phyloP scores from a whole-genome alignment of 2,329 filamentous ascomycete species.

The Beauveria australis region DNA sequence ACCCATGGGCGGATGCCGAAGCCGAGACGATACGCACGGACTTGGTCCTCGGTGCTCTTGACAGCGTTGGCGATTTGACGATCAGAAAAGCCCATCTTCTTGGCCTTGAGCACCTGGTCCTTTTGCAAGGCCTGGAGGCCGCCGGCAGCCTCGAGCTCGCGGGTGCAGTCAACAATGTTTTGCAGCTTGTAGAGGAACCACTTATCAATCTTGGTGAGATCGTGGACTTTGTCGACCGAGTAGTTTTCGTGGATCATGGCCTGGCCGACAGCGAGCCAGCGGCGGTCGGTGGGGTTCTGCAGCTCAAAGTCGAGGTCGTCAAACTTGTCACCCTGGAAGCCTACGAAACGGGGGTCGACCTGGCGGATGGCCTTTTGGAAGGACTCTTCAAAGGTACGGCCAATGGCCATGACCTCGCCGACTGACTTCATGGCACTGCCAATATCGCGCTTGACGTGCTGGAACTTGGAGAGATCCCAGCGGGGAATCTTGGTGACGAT shows the following conservation, averaged over 20 bases:
- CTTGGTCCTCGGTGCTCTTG: slow-evolving; percentile 78
- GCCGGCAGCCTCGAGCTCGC: slow-evolving; percentile 76
- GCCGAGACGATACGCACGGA: slow-evolving; percentile 73
- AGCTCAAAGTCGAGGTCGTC: slow-evolving; percentile 86
- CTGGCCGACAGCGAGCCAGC: slow-evolving; percentile 95
- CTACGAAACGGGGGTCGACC: slow-evolving; percentile 84
- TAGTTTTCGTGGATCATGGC: slow-evolving; percentile 97
- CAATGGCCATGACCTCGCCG: slow-evolving; percentile 98
- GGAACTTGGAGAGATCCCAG: slow-evolving; percentile 98
- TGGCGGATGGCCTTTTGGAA: slow-evolving; percentile 98
- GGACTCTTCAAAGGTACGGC: slow-evolving; percentile 95
- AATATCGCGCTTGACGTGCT: slow-evolving; percentile 96
- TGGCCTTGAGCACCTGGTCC: slow-evolving; percentile 81
- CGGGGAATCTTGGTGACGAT: slow-evolving; percentile 98
- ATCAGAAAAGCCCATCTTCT: slow-evolving; percentile 97
- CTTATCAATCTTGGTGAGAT: slow-evolving; percentile 96
- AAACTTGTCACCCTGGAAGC: slow-evolving; percentile 93
- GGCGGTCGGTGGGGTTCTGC: slow-evolving; percentile 86
- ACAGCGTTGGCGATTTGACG: slow-evolving; percentile 86
- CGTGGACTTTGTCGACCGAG: slow-evolving; percentile 82
- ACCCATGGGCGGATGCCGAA: slow-evolving; percentile 93
- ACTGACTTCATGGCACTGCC: slow-evolving; percentile 99
- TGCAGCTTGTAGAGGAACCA: slow-evolving; percentile 99
- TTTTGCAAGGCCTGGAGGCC: slow-evolving; percentile 78
- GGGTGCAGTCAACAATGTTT: slow-evolving; percentile 88